phyloP scores from a whole-genome alignment of 495 filamentous ascomycete genomes.

The Evernia prunastri region DNA sequence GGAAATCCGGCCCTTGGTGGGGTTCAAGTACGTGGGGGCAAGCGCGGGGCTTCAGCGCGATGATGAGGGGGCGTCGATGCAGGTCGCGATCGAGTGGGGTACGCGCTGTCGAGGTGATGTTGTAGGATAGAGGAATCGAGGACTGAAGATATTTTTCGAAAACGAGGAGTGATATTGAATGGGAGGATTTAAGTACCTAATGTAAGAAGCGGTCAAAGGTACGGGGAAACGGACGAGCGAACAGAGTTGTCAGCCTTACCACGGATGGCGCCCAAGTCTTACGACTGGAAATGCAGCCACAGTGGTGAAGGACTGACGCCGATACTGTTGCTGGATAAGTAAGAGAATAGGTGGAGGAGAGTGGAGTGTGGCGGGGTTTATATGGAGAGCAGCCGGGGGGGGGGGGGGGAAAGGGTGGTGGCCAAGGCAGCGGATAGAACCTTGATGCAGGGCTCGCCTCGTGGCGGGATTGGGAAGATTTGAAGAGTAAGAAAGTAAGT shows the following conservation, averaged over 20 bases:
- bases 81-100: background rate
- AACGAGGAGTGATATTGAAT: background rate
- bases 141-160: background rate
- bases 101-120: background rate
- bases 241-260: conserved; percentile 3
- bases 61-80: background rate
- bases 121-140: background rate
- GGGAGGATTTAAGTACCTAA: background rate
- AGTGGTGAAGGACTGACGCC: background rate
- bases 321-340: background rate
- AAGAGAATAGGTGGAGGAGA: background rate
- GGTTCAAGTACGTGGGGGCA: background rate
- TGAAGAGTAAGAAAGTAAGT: too few species aligned
- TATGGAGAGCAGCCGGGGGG: background rate
- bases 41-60: background rate
- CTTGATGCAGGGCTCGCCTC: conserved; percentile 5
- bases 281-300: conserved; percentile 1
- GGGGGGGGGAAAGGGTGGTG: too few species aligned
- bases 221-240: background rate
- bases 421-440: conserved; percentile 7
- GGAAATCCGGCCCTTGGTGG: background rate
- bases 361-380: background rate
- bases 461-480: background rate
- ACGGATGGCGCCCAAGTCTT: background rate
- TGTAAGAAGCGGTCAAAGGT: background rate